phyloP scores from a whole-genome alignment of 352 stramenopile genomes.

The Globisporangium cederbergense region DNA sequence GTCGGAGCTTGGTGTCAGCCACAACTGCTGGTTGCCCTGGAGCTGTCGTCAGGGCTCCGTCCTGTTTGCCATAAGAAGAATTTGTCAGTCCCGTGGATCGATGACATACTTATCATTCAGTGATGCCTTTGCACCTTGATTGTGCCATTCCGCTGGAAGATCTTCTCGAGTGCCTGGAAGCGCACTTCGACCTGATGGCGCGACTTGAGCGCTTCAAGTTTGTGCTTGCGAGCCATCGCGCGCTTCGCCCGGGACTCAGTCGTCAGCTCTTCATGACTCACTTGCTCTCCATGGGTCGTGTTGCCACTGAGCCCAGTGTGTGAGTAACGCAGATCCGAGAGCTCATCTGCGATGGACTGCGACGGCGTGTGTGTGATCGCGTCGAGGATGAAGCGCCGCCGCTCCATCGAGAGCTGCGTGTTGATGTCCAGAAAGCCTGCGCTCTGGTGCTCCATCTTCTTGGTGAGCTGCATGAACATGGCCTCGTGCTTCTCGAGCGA shows the following conservation, averaged over 20 bases:
- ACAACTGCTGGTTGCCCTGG: too few species aligned
- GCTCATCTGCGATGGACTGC: constrained; percentile 53
- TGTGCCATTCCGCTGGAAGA: constrained; percentile 41
- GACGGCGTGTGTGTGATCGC: constrained; percentile 58
- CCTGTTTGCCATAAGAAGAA: background rate
- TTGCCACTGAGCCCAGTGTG: constrained; percentile 5
- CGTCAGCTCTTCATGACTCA: background rate
- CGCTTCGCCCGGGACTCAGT: constrained; percentile 22
- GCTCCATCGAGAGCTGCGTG: constrained; percentile 75
- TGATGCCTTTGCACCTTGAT: constrained; percentile 29
- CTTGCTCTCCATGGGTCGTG: background rate
- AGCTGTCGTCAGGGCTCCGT: background rate
- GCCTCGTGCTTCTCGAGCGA: constrained; percentile 53
- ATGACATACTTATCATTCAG: background rate
- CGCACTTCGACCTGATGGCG: constrained; percentile 53
- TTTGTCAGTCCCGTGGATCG: background rate
- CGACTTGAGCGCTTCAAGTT: constrained; percentile 46
- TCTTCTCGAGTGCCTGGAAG: constrained; percentile 57
- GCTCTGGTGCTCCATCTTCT: constrained; percentile 83
- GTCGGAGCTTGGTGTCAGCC: background rate
- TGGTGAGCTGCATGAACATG: constrained; percentile 73
- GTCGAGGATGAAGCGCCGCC: constrained; percentile 64
- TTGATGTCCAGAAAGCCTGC: constrained; percentile 72
- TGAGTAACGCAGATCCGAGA: constrained; percentile 36
- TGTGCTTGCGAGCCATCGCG: constrained; percentile 34